Percentiles rank a stretch among this genome's conserved stretches.
phyloP scores from a whole-genome alignment of 2,329 filamentous ascomycete species.

The Tolypocladium nubicola region DNA sequence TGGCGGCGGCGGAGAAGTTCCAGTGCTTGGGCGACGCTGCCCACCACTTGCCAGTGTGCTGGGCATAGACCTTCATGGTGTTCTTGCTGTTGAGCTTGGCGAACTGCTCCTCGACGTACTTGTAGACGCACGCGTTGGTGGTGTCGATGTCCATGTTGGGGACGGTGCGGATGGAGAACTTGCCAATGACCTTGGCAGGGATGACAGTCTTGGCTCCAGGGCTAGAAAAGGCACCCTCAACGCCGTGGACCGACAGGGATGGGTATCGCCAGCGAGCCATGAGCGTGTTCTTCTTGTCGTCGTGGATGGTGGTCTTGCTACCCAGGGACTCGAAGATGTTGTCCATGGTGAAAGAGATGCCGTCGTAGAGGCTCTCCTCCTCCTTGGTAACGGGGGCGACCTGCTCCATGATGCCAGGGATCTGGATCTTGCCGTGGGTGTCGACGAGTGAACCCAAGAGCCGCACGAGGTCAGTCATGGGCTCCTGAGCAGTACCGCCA shows the following conservation, averaged over 20 bases:
- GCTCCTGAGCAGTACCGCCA: conserved; percentile 91
- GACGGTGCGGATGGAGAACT: conserved; percentile 96
- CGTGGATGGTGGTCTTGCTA: conserved; percentile 75
- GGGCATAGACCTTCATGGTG: conserved; percentile 66
- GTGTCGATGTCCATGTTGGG: conserved; percentile 92
- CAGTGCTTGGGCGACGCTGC: conserved; percentile 95
- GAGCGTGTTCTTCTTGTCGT: conserved; percentile 82
- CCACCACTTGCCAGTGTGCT: conserved; percentile 98
- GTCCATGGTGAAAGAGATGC: conserved; percentile 92
- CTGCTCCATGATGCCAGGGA: conserved; percentile 88
- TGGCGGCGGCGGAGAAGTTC: conserved; percentile 92
- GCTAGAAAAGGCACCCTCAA: conserved; percentile 90
- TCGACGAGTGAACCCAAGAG: conserved; percentile 80
- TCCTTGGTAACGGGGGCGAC: conserved; percentile 81
- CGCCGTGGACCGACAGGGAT: conserved; percentile 84
- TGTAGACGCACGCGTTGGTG: conserved; percentile 77
- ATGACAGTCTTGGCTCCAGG: conserved; percentile 98
- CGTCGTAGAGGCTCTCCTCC: conserved; percentile 77
- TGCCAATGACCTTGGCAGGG: conserved; percentile 92
- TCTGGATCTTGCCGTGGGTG: conserved; percentile 81
- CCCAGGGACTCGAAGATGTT: conserved; percentile 88
- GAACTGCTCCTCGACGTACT: conserved; percentile 75
- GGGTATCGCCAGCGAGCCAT: conserved; percentile 97
- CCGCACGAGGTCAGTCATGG: conserved; percentile 90
- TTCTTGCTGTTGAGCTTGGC: conserved; percentile 89